phyloP scores from a whole-genome alignment of 768 basidiomycete species.

The Lyophyllum semitale region DNA sequence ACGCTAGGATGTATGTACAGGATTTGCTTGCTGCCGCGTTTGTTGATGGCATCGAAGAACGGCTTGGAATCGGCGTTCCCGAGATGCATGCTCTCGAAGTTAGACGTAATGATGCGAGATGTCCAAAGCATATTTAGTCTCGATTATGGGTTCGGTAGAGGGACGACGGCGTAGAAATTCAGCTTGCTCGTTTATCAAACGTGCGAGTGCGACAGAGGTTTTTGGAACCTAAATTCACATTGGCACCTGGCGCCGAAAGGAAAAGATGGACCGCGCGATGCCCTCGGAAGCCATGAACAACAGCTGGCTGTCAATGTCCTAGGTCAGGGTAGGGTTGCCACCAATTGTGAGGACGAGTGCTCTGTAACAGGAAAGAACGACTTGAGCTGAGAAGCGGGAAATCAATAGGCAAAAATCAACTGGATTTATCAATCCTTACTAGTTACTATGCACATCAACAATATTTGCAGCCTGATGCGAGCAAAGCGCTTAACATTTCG shows the following conservation, averaged over 20 bases:
- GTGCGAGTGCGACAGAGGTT: constrained; percentile 31
- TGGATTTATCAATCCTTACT: too few species aligned
- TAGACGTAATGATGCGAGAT: constrained; percentile 29
- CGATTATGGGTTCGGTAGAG: constrained; percentile 35
- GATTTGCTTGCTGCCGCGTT: constrained; percentile 26
- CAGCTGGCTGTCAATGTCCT: constrained; percentile 28
- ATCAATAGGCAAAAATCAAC: too few species aligned
- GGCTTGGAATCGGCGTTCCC: constrained; percentile 27
- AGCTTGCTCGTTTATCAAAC: constrained; percentile 36
- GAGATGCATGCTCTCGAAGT: constrained; percentile 35
- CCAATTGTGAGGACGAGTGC: constrained; percentile 27
- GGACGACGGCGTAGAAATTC: constrained; percentile 37
- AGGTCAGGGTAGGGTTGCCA: constrained; percentile 30
- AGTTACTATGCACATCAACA: constrained; percentile 32
- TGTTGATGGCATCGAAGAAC: constrained; percentile 35
- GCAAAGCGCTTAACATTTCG: constrained; percentile 1
- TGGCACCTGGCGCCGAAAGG: constrained; percentile 35
- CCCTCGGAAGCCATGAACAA: constrained; percentile 34
- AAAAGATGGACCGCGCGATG: constrained; percentile 29
- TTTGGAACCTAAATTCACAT: constrained; percentile 30
- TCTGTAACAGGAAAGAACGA: constrained; percentile 34
- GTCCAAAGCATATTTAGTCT: constrained; percentile 32
- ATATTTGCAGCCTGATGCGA: constrained; percentile 21
- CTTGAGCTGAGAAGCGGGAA: constrained; percentile 22
- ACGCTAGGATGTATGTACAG: constrained; percentile 33